Evolutionary conservation across 768 basidiomycete genomes (phyloP).

Genomic region (Mycena belliarum): DNA sequence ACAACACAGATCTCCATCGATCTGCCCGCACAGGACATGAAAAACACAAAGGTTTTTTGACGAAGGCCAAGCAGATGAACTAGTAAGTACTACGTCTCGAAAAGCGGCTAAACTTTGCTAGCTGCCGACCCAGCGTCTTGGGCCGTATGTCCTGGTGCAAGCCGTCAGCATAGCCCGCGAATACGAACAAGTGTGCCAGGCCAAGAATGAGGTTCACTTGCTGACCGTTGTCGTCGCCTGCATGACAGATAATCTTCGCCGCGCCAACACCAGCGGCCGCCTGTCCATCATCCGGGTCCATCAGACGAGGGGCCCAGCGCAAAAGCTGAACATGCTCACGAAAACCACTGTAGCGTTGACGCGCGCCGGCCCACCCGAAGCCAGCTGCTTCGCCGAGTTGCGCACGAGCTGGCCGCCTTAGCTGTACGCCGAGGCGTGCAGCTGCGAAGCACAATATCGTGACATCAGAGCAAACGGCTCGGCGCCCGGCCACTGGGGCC

Average conservation of each 20-base stretch:
- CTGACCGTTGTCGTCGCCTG: no score
- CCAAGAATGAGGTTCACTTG: slow-evolving; percentile 2
- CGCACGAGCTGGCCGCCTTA: slow-evolving; percentile 25
- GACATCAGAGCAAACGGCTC: slow-evolving; percentile 15
- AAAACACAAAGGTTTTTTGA: no score
- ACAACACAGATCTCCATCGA: no score
- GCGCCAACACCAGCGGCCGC: slow-evolving; percentile 5
- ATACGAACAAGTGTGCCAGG: no score
- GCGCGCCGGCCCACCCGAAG: slow-evolving; percentile 6
- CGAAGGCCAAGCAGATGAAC: no score
- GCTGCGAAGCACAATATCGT: neutral
- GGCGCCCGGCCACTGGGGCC: slow-evolving; percentile 15
- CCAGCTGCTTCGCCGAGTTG: slow-evolving; percentile 21
- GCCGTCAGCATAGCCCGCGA: no score
- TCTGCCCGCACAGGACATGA: no score
- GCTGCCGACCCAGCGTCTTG: no score
- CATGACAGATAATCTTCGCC: neutral
- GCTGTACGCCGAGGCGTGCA: slow-evolving; percentile 13
- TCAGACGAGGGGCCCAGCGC: neutral
- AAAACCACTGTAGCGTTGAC: slow-evolving; percentile 24
- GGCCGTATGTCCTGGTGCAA: no score
- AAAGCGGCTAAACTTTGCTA: no score
- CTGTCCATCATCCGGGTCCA: slow-evolving; percentile 11
- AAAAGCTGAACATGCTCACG: slow-evolving; percentile 6
- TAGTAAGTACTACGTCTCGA: no score